Evolutionary conservation across 495 filamentous ascomycete species (phyloP).

Genomic region (Xylaria intraflava): DNA sequence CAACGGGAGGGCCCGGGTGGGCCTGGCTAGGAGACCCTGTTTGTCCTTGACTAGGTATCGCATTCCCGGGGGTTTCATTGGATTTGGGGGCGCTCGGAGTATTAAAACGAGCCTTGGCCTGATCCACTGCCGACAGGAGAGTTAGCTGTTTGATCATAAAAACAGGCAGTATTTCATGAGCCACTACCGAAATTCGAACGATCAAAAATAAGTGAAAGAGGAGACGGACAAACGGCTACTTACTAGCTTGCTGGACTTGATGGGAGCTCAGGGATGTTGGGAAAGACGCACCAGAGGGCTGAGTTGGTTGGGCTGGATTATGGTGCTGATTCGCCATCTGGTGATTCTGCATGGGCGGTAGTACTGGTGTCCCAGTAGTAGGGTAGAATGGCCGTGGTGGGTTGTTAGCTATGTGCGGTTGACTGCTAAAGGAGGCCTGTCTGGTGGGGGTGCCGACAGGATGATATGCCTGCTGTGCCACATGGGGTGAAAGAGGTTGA

Average conservation of each 20-base stretch:
- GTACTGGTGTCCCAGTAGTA: conserved; percentile 8
- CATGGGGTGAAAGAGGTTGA: conserved; percentile 19
- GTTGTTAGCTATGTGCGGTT: conserved; percentile 21
- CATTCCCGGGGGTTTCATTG: conserved; percentile 21
- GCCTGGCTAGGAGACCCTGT: conserved; percentile 9
- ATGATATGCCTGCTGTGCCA: conserved; percentile 20
- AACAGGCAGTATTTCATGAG: not conserved
- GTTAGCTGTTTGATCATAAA: conserved; percentile 14
- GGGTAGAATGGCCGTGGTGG: conserved; percentile 21
- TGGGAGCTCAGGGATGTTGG: conserved; percentile 24
- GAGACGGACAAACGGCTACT: conserved; percentile 10
- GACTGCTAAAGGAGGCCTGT: conserved; percentile 30
- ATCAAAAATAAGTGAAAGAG: not conserved
- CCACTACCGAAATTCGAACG: not conserved
- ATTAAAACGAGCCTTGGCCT: conserved; percentile 39
- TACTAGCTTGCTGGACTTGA: conserved; percentile 23
- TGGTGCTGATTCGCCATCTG: conserved; percentile 18
- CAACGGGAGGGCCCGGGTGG: conserved; percentile 24
- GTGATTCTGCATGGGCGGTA: conserved; percentile 21
- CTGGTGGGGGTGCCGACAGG: conserved; percentile 22
- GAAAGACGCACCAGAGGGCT: conserved; percentile 16
- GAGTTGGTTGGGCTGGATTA: conserved; percentile 22
- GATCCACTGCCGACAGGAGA: conserved; percentile 33
- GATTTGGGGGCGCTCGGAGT: conserved; percentile 29
- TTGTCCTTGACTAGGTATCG: conserved; percentile 16